Base-by-base conservation (phyloP, 2,329 filamentous ascomycete species). In the Sclerotiophoma versabilis region DNA sequence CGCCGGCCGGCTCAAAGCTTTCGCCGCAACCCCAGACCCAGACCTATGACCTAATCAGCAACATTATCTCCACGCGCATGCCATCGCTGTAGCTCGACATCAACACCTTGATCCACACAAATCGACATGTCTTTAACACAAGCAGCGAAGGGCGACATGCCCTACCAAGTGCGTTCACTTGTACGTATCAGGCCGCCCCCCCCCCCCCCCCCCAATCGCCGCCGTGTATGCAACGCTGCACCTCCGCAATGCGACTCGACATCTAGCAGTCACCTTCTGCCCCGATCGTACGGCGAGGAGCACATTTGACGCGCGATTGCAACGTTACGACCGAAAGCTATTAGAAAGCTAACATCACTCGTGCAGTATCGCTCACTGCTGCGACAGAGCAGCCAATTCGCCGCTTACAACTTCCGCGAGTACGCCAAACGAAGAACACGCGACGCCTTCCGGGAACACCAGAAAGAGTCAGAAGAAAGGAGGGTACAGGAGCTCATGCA, bases 391-490 rank as follows among this genome's bases (percentile, higher is more conserved):
- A 83, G 84, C 58, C 90, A 96, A 72, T 98, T 99, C 77, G 86
- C 92, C 59, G 87, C 90, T 65, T 99, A 98, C 82, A 99, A 98
- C 80, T 99, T 97, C 83, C 87, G 95, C 79, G 93, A 97, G 76
- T 99, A 99, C 77, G 93, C 95, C 48, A 90, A 88, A 77, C 88
- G 95, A 72, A 86, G 93, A 76, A 96, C 95, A 74, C 85, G 85
- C 74, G 95, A 98, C 80, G 88, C 91, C 4, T 99, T 98, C 77
- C 85, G 89, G 68, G 92, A 96, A 75, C 84, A 96, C 76, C 84
- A 86, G 76, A 74, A 77, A 50, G 88, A 92, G 68, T 79, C 85
- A 38, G 95, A 97, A 71, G 83, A 86, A 62, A 83, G 91, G 59
- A 82, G 83, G 78, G 83, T 96, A 75, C 92, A 98, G 77, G 92